These are phyloP conservation scores for Malus asiatica DNA, from an alignment of 306 rosid genomes.

Conservation along the genomic window DNA sequence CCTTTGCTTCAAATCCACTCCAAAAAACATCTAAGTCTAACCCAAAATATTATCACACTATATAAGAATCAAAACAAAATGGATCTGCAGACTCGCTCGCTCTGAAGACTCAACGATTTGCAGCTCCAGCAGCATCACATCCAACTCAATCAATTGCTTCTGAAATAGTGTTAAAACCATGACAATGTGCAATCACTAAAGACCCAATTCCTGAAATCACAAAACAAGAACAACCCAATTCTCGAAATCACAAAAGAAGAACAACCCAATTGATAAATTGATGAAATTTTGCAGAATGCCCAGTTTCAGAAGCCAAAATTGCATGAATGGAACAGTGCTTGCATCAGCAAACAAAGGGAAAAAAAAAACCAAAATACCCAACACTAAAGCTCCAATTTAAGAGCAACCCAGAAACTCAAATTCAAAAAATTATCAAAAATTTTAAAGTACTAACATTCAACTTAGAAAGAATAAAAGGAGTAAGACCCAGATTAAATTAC, in stretches of 20 bases:
- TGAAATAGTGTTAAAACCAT: conserved; percentile 1
- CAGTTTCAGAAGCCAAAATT: background rate
- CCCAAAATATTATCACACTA: conserved; percentile 7
- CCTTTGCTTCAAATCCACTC: conserved; percentile 40
- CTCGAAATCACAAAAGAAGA: conserved; percentile 12
- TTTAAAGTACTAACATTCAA: background rate
- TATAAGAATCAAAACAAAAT: conserved; percentile 9
- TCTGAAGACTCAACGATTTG: conserved; percentile 5
- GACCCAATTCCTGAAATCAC: conserved; percentile 15
- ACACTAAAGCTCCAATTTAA: conserved; percentile 6
- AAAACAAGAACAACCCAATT: conserved; percentile 18
- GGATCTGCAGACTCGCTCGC: background rate
- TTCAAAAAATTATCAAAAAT: background rate
- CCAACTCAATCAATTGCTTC: conserved; percentile 5
- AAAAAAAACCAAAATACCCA: conserved; percentile 12
- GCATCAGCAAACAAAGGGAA: background rate
- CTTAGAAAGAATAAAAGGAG: conserved; percentile 2
- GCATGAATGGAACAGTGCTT: conserved; percentile 46
- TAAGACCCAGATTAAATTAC: conserved; percentile 37
- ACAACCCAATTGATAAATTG: background rate
- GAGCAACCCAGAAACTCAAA: conserved; percentile 17
- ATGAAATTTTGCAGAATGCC: conserved; percentile 5
- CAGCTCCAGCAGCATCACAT: background rate
- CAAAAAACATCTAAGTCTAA: conserved; percentile 23
- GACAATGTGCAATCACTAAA: background rate